Base-by-base conservation (phyloP, 1,284 basidiomycete species). In the Sphaerobolus stellatus region DNA sequence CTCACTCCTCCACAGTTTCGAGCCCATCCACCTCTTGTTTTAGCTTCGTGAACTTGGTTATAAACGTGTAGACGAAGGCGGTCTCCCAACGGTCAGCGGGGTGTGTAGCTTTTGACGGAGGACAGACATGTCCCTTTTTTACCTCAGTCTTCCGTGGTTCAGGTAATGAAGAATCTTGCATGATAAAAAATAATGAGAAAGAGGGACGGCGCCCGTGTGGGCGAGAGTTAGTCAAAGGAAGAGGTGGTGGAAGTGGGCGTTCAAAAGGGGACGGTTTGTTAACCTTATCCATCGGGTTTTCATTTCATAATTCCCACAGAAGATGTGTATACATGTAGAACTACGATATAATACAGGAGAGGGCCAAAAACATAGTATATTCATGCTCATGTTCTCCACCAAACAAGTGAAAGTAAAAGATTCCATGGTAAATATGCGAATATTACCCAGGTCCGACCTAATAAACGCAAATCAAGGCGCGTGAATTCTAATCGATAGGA, bases 51-150 rank as follows among this genome's bases (percentile, higher is more conserved):
- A 89, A 92, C 69, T 82, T 88, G 74, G 80, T 82, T 62, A 92
- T 84, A 74, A 92, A 92, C 27, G 83, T 80, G 69, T 90, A 92
- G 38, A 92, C 81, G 69, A 90, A 92, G 60, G 88, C 71, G n/a
- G 85, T 82, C 73, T 92, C 89, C 89, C 89, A 92, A 68, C 86
- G 84, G 72, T 86, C 84, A 54, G 76, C 76, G 34, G 89, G 90
- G 73, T 89, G 87, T 46, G 66, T 78, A 34, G 86, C 87, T 64
- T 76, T 76, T 25, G 86, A 88, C 18, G 86, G 84, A 14, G 88
- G 88, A 66, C 87, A 90, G 60, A 88, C 61, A 63, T 90, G 88
- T 5, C 82, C 80, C 72, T 80, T 84, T 68, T 78, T 81, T 18
- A 47, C 20, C 20, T 56, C 54, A 33, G 75, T 79, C 49, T 48